Evolutionary conservation across 2,329 filamentous ascomycete species (phyloP), one percentile per base, ranked within the genome.

Genomic region (Lasiodiplodia gonubiensis): DNA sequence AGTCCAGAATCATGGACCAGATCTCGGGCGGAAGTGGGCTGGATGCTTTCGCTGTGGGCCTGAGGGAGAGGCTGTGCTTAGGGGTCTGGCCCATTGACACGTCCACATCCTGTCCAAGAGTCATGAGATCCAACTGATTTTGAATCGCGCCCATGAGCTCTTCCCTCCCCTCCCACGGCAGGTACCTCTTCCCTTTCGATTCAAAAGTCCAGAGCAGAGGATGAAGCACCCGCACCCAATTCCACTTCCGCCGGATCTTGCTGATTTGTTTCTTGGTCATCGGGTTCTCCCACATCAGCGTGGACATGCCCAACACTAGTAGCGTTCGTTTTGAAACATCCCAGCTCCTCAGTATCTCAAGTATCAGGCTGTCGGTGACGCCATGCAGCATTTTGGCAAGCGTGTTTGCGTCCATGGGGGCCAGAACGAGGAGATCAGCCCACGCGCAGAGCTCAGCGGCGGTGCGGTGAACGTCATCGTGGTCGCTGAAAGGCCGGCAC

Each of bases 301-400:
- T 88, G 39, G 92, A 94, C 93, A 97, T 96, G 70, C 92, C 92
- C 0, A 94, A 93, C 7, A 97, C 89, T 67, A 97, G 82, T 59
- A 97, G 81, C 35, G 97, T 91, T 72, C 90, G 91, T 80, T 97
- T 97, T 7, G 90, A 90, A 0, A 91, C 89, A 73, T 96, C 90
- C 94, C 94, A 97, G 67, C 92, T 91, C 64, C 94, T 87, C 59
- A 97, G 78, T 0, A 97, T 87, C 72, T 94, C 91, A 64, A 96
- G 84, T 8, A 96, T 84, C 65, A 97, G 84, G 35, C 90, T 96
- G 74, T 92, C 92, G 2, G 92, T 90, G 67, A 94, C 86, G 64
- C 94, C 94, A 65, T 90, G 88, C 74, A 97, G 84, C 93, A 97
- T 97, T 76, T 92, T 92, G 35, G 92, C 92, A 66, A 97, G 85